Percentiles rank a stretch among this genome's conserved stretches.
Conservation (phyloP, 1,284 basidiomycete genomes). For the Cystobasidium slooffiae region DNA sequence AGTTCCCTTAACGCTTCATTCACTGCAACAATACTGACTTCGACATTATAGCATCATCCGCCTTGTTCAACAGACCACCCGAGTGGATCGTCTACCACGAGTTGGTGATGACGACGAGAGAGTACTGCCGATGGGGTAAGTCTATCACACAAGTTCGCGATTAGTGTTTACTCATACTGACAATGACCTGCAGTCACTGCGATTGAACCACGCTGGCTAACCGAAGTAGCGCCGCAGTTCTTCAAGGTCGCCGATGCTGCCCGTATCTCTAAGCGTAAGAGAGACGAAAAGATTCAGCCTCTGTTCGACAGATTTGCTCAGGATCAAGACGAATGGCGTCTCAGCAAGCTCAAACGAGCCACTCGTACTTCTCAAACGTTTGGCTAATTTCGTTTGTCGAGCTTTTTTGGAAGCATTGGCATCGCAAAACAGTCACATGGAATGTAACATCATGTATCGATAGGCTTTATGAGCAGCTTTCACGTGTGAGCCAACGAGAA, state of each 20-base stretch:
- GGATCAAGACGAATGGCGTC: slow-evolving; percentile 62
- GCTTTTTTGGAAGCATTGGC: no score
- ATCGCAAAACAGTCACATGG: no score
- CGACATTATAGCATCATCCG: slow-evolving; percentile 69
- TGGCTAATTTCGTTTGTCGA: not conserved
- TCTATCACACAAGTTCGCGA: not conserved
- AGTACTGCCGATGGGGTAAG: slow-evolving; percentile 48
- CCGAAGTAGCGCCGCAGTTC: slow-evolving; percentile 96
- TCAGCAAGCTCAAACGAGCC: slow-evolving; percentile 32
- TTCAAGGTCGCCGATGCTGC: slow-evolving; percentile 95
- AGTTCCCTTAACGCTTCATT: not conserved
- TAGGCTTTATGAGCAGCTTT: no score
- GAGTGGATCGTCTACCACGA: slow-evolving; percentile 80
- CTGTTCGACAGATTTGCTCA: slow-evolving; percentile 74
- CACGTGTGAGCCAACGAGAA: no score
- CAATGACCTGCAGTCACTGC: slow-evolving; percentile 82
- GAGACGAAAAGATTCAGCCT: slow-evolving; percentile 95
- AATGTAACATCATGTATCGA: not conserved
- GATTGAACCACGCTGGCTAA: slow-evolving; percentile 97
- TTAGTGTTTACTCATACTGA: not conserved
- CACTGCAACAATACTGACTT: slow-evolving; percentile 1
- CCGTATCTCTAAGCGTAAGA: slow-evolving; percentile 96
- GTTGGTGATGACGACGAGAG: slow-evolving; percentile 67
- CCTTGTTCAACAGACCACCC: slow-evolving; percentile 90
- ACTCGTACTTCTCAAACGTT: slow-evolving; percentile 40